Evolutionary conservation across 352 stramenopile genomes (phyloP), one percentile per base, ranked within the genome.

Genomic region (Pythium aphanidermatum): DNA sequence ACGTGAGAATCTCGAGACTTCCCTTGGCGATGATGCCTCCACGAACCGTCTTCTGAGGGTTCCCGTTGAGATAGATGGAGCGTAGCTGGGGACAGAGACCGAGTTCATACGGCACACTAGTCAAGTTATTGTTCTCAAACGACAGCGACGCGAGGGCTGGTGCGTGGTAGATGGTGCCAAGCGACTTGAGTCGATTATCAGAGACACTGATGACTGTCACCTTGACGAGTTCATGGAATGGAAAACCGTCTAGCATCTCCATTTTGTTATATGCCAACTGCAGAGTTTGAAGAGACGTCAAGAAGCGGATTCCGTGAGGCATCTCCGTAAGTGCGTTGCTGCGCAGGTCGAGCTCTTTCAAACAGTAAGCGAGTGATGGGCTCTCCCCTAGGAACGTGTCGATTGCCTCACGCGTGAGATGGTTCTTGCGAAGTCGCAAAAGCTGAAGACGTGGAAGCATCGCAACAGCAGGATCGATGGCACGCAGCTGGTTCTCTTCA

Each of bases 51-150:
- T 84, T 79, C 41, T 94, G 82, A 8, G 83, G 83, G 45, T 93
- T 95, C 6, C 80, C 80, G 35, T 88, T 91, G 58, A 95, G 75
- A 59, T 86, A 83, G 17, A 95, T 69, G 6, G 76, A 65, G 14
- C 70, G 70, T 27, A 95, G 58, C 14, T 77, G 56, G 1, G 60
- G 63, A 30, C 72, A 89, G 12, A 92, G 56, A 0, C 68, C 81
- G 0, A 95, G 58, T 24, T 88, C 76, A 4, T 56, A 82, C 0
- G 76, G 79, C 2, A 92, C 65, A 11, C 62, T 53, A 6, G 51
- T 61, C 23, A 94, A 56, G 34, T 78, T 90, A 48, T 93, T 95
- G 66, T 92, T 94, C 57, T 92, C 76, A 31, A 94, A 76, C 24
- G 75, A 83, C 16, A 95, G 61, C 29, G 76, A 89, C 23, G 66